Evolutionary conservation across 1,284 basidiomycete genomes (phyloP).

Genomic region (Chondrostereum purpureum): DNA sequence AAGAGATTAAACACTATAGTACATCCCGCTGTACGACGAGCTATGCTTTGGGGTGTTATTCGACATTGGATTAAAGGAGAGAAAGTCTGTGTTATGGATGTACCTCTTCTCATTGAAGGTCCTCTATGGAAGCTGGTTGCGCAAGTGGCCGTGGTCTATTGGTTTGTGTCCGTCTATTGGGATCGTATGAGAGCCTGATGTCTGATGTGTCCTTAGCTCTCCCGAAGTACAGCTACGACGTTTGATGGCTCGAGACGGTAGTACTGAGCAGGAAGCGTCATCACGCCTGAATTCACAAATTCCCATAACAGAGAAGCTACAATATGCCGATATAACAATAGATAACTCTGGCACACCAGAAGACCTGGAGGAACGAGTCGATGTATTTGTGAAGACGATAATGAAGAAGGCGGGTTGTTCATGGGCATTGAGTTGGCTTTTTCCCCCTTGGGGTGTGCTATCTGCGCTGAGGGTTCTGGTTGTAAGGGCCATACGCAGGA

Average conservation of each 20-base stretch:
- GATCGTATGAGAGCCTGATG: not conserved
- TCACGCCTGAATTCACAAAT: conserved; percentile 79
- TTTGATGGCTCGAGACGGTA: conserved; percentile 64
- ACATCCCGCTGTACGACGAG: conserved; percentile 81
- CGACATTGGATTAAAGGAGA: conserved; percentile 75
- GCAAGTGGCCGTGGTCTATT: conserved; percentile 83
- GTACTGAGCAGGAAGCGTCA: conserved; percentile 55
- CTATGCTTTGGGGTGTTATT: conserved; percentile 69
- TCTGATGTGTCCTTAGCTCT: conserved; percentile 38
- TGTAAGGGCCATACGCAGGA: not conserved
- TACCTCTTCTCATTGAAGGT: conserved; percentile 91
- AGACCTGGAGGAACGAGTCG: conserved; percentile 70
- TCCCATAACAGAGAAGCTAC: conserved; percentile 72
- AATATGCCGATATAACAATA: conserved; percentile 81
- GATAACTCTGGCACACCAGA: conserved; percentile 80
- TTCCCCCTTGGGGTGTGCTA: conserved; percentile 68
- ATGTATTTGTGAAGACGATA: conserved; percentile 54
- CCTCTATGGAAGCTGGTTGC: conserved; percentile 84
- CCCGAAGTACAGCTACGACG: conserved; percentile 75
- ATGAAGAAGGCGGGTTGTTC: conserved; percentile 50
- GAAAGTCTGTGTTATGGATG: conserved; percentile 80
- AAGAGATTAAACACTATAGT: conserved; percentile 79
- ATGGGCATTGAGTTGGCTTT: conserved; percentile 74
- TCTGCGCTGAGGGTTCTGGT: conserved; percentile 21
- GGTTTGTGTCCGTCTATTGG: conserved; percentile 41